phyloP scores from a whole-genome alignment of 805 yeast species.

The Zygotorulaspora chibaensis region DNA sequence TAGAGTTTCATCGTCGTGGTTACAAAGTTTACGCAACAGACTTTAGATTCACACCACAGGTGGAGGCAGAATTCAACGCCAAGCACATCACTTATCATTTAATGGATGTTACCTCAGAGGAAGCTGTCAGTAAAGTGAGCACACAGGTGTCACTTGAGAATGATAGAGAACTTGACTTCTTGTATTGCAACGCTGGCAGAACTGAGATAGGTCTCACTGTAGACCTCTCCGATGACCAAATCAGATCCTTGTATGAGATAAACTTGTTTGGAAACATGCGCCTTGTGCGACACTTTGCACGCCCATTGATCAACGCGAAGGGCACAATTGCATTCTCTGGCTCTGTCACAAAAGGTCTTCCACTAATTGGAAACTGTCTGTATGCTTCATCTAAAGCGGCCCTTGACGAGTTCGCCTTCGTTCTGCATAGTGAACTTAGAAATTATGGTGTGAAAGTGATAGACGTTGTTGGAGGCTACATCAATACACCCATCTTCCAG shows the following conservation, averaged over 20 bases:
- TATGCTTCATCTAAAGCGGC: neutral
- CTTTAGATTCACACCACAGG: neutral
- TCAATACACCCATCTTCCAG: neutral
- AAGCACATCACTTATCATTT: neutral
- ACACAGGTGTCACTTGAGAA: neutral
- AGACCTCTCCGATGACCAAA: neutral
- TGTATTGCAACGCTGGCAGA: neutral
- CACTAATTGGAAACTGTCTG: neutral
- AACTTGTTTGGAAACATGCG: neutral
- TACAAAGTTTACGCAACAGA: slow-evolving; percentile 1
- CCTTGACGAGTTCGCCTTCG: neutral
- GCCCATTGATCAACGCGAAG: neutral
- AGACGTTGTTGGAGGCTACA: neutral
- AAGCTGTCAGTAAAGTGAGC: slow-evolving; percentile 1
- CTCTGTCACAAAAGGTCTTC: neutral
- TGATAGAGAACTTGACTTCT: neutral
- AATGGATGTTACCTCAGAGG: slow-evolving; percentile 2
- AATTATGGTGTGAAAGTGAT: neutral
- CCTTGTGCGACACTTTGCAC: neutral
- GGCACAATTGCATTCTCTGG: neutral
- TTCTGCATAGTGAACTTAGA: neutral
- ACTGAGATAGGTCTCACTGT: neutral
- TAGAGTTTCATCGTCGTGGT: neutral
- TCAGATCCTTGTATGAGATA: neutral
- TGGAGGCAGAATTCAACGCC: neutral